Percentiles rank a stretch among this genome's conserved stretches.
phyloP scores from a whole-genome alignment of 2,329 filamentous ascomycete species.

The Paecilomyces formosus region DNA sequence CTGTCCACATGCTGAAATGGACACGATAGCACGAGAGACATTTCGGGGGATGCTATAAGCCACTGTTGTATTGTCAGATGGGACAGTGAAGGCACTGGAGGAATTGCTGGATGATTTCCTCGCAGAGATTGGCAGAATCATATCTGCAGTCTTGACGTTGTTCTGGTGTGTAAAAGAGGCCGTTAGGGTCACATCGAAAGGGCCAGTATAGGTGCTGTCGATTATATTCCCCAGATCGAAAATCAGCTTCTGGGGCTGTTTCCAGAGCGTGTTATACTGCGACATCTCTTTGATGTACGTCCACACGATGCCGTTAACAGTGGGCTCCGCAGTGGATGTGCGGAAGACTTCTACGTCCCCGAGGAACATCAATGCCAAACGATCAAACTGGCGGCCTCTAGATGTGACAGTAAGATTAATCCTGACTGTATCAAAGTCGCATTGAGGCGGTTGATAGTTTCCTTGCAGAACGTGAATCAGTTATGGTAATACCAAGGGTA shows the following conservation, averaged over 20 bases:
- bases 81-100: constrained; percentile 62
- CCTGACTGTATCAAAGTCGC: constrained; percentile 64
- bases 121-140: constrained; percentile 56
- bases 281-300: constrained; percentile 74
- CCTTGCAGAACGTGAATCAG: constrained; percentile 34
- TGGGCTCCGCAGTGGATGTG: constrained; percentile 76
- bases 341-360: constrained; percentile 74
- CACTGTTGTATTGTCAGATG: constrained; percentile 53
- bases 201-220: constrained; percentile 62
- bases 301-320: constrained; percentile 62
- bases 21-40: constrained; percentile 61
- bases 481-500: background rate
- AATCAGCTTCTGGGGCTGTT: constrained; percentile 62
- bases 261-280: constrained; percentile 62
- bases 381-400: constrained; percentile 66
- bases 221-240: constrained; percentile 74
- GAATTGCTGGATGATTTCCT: constrained; percentile 31
- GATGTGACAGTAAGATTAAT: constrained; percentile 71
- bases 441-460: constrained; percentile 58
- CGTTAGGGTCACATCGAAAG: constrained; percentile 66
- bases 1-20: constrained; percentile 72
- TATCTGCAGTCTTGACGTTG: constrained; percentile 45
- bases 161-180: constrained; percentile 60
- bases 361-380: constrained; percentile 67
- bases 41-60: constrained; percentile 59